A percentile compares a stretch with the other conserved stretches of the same genome.
Evolutionary conservation across 2,329 filamentous ascomycete genomes (phyloP).

Genomic region (Microsporum ferrugineum): DNA sequence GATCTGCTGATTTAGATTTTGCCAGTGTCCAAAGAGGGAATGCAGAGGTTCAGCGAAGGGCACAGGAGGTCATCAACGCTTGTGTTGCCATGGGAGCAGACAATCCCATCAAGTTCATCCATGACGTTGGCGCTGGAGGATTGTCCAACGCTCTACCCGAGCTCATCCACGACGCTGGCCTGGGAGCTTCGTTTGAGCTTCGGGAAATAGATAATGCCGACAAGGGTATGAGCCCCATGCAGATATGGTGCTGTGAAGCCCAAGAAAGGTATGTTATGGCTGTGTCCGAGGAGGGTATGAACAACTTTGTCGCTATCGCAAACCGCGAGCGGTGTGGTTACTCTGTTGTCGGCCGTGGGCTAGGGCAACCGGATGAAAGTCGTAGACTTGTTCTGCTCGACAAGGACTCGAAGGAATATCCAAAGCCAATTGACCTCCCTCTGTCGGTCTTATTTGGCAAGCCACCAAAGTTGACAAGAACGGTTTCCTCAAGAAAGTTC

Average conservation of each 20-base stretch:
- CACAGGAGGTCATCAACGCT: constrained; percentile 95
- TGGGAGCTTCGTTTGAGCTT: constrained; percentile 87
- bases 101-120: constrained; percentile 91
- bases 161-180: constrained; percentile 80
- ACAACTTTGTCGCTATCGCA: constrained; percentile 56
- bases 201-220: constrained; percentile 86
- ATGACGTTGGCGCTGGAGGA: constrained; percentile 92
- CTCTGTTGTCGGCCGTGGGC: constrained; percentile 76
- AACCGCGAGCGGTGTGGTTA: constrained; percentile 82
- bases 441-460: constrained; percentile 84
- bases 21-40: constrained; percentile 95
- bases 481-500: constrained; percentile 58
- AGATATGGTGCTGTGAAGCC: constrained; percentile 97
- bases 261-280: constrained; percentile 94
- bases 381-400: constrained; percentile 71
- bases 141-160: constrained; percentile 76
- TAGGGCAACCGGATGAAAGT: constrained; percentile 51
- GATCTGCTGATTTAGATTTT: constrained; percentile 86
- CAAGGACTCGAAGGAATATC: constrained; percentile 60
- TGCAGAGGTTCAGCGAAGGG: constrained; percentile 86
- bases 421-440: constrained; percentile 74
- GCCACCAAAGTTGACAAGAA: constrained; percentile 66
- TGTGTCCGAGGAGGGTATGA: constrained; percentile 68
- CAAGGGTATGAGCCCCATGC: constrained; percentile 81
- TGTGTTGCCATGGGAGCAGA: constrained; percentile 72